These are phyloP conservation scores for Trichosporon sp. DNA, from an alignment of 1,284 basidiomycete genomes.

Conservation along the genomic window DNA sequence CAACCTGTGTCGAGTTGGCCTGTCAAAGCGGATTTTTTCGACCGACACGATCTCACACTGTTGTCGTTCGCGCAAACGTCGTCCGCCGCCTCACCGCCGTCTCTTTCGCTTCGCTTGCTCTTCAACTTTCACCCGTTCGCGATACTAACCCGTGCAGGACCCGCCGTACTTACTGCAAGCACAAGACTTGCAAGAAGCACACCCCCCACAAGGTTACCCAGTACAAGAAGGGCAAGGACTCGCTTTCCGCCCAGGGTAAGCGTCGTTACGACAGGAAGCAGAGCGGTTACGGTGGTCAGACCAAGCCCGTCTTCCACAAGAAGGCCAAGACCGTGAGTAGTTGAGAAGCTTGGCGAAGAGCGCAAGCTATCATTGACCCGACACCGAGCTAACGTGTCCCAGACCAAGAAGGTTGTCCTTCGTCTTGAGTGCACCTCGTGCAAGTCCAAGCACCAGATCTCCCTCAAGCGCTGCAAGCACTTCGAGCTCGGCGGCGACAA, in stretches of 20 bases:
- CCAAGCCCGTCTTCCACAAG: constrained; percentile 99
- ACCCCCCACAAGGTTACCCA: constrained; percentile 97
- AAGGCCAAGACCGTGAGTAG: constrained; percentile 47
- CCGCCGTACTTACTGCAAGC: constrained; percentile 73
- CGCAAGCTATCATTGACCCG: no score
- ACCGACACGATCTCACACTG: neutral
- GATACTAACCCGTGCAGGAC: constrained; percentile 31
- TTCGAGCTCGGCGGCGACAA: constrained; percentile 99
- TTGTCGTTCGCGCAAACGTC: neutral
- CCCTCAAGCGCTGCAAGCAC: constrained; percentile 99
- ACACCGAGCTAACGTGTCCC: neutral
- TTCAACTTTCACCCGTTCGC: neutral
- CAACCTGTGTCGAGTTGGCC: no score
- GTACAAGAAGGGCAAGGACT: constrained; percentile 99
- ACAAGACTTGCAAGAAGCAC: constrained; percentile 97
- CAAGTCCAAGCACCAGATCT: constrained; percentile 96
- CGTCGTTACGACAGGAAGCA: constrained; percentile 98
- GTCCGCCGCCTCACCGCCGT: neutral
- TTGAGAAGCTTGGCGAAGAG: neutral
- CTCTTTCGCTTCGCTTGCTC: neutral
- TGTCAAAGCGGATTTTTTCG: no score
- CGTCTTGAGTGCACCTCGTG: constrained; percentile 96
- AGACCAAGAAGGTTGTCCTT: constrained; percentile 97
- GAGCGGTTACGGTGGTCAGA: constrained; percentile 99
- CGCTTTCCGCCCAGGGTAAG: constrained; percentile 95